Evolutionary conservation across 768 basidiomycete species (phyloP).

Genomic region (Rhodotorula kratochvilovae): DNA sequence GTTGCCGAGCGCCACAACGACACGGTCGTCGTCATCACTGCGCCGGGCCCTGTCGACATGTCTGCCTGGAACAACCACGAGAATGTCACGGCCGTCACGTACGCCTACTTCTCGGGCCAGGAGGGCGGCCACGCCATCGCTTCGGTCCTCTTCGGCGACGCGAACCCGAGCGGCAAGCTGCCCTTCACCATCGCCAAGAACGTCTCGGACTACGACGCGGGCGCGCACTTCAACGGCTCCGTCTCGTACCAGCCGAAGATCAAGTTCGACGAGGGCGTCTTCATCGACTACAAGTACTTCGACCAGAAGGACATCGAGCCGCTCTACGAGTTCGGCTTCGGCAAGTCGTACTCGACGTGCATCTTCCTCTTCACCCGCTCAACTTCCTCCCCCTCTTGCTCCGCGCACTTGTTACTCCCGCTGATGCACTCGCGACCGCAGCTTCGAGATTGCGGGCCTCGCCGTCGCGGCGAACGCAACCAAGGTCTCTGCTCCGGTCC

Average conservation of each 20-base stretch:
- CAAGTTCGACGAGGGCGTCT: constrained; percentile 45
- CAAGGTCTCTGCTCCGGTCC: neutral
- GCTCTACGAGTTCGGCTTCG: constrained; percentile 46
- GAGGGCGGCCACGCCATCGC: constrained; percentile 59
- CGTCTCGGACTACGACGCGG: constrained; percentile 46
- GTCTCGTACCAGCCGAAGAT: constrained; percentile 3
- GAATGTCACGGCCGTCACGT: constrained; percentile 12
- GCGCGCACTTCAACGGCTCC: constrained; percentile 15
- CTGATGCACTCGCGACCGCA: constrained; percentile 23
- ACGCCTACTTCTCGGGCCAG: constrained; percentile 47
- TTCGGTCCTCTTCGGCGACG: constrained; percentile 60
- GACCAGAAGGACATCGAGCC: constrained; percentile 26
- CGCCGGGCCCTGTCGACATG: constrained; percentile 54
- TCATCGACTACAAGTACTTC: constrained; percentile 46
- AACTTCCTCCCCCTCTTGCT: too few species aligned
- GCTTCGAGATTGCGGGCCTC: constrained; percentile 44
- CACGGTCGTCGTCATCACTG: constrained; percentile 39
- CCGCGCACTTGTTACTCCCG: neutral
- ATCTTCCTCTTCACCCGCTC: neutral
- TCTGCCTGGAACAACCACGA: constrained; percentile 52
- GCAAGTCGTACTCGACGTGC: constrained; percentile 39
- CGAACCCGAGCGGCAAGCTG: constrained; percentile 60
- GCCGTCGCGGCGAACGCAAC: constrained; percentile 5
- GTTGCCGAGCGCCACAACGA: constrained; percentile 42
- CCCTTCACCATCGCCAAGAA: constrained; percentile 45